Percentiles rank a stretch among this genome's conserved stretches.
phyloP scores from a whole-genome alignment of 495 filamentous ascomycete genomes.

The Halenospora varia region DNA sequence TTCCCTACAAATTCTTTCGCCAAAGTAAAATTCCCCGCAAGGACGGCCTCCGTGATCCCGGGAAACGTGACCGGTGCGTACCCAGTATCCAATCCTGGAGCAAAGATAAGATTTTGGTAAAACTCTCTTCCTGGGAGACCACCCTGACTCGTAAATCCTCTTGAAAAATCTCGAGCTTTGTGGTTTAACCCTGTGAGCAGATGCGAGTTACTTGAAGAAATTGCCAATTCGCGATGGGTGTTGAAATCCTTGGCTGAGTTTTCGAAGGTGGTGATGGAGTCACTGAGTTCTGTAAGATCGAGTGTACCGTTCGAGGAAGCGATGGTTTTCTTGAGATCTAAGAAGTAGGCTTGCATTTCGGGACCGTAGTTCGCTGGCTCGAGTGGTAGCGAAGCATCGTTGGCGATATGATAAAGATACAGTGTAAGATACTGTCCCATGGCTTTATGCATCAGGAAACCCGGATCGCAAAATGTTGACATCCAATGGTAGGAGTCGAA shows the following conservation, averaged over 20 bases:
- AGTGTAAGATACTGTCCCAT: constrained; percentile 77
- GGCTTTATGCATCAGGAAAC: constrained; percentile 71
- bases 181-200: too few species aligned
- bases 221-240: too few species aligned
- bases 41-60: constrained; percentile 76
- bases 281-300: too few species aligned
- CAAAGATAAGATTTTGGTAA: constrained; percentile 89
- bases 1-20: constrained; percentile 71
- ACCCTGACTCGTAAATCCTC: constrained; percentile 66
- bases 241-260: too few species aligned
- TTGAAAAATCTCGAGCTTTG: constrained; percentile 71
- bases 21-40: constrained; percentile 63
- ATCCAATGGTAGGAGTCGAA: constrained; percentile 92
- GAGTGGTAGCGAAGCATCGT: too few species aligned
- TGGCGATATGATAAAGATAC: constrained; percentile 69
- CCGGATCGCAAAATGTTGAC: constrained; percentile 71
- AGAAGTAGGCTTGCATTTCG: too few species aligned
- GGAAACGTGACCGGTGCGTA: constrained; percentile 79
- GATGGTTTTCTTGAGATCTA: too few species aligned
- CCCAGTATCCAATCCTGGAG: constrained; percentile 79
- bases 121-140: constrained; percentile 78
- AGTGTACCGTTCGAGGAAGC: too few species aligned
- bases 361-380: too few species aligned
- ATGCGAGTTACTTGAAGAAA: too few species aligned
- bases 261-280: too few species aligned